Base-by-base conservation (phyloP, 805 yeast genomes). In the Maudiozyma bulderi region DNA sequence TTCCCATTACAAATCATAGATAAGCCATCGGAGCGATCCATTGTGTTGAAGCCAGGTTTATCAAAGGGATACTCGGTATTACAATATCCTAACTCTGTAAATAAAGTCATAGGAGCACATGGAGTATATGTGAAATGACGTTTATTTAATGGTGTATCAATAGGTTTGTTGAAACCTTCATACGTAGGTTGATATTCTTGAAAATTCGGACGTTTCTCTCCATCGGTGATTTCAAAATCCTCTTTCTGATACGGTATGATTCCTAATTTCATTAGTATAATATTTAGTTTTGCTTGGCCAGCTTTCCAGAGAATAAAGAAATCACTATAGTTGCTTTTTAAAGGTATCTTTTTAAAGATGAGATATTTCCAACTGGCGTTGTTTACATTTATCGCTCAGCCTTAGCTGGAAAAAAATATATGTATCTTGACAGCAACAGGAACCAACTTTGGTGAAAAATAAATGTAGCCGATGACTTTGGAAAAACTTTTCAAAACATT, bases 61-160 rank as follows among this genome's bases (percentile, higher is more conserved):
- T 55, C 55, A 2, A 95, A 95, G 1, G 84, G 82, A 8, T 82
- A 64, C 50, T 90, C 97, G 0, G 87, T 78, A 0, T 87, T 78
- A 38, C 84, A 71, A 60, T 85, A 90, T 55, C 81, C 71, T 30
- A 79, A 68, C 10, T 82, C 73, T 2, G 68, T 64, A 49, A 87
- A 75, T 1, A 59, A 56, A 1, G 85, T 82, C 56, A 81, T 81
- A 0, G 95, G 89, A 3, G 82, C 73, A 59, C 96, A 86, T 13
- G 89, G 81, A 44, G 78, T 73, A 64, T 90, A 91, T 52, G 87
- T 80, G 69, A 82, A 91, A 1, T 95, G 91, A 46, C 93, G 68
- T 56, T 80, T 77, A 61, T 88, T 88, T 56, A 76, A 71, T 0
- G 97, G 96, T 46, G 81, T 78, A 49, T 89, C 96, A n/a, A 86